phyloP scores from a whole-genome alignment of 225 moss, liverwort and hornwort genomes.

The Anthoceros angustus region DNA sequence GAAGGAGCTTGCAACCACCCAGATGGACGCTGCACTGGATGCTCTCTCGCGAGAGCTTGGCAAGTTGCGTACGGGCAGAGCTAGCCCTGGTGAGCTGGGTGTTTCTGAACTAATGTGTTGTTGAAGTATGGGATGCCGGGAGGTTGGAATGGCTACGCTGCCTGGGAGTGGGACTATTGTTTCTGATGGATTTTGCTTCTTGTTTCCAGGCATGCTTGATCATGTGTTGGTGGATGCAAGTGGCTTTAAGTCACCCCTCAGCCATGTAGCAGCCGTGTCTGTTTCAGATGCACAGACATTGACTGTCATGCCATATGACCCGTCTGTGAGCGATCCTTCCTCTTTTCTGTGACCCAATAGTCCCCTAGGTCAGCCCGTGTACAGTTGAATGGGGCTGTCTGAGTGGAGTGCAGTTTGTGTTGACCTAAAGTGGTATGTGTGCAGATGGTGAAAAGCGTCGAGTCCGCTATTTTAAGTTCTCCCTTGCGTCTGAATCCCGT shows the following conservation, averaged over 20 bases:
- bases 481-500: conserved; percentile 62
- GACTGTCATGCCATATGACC: conserved; percentile 70
- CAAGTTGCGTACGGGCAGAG: conserved; percentile 79
- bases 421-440: neutral
- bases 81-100: conserved; percentile 38
- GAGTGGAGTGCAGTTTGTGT: neutral
- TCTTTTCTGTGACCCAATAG: conserved; percentile 7
- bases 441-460: conserved; percentile 74
- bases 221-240: conserved; percentile 59
- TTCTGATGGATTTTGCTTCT: neutral
- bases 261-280: conserved; percentile 60
- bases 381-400: neutral
- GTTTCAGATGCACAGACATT: conserved; percentile 54
- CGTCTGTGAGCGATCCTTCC: conserved; percentile 49
- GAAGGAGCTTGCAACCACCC: conserved; percentile 36
- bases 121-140: neutral
- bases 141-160: too few relatives aligned
- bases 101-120: too few relatives aligned
- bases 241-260: conserved; percentile 42
- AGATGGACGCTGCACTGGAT: conserved; percentile 63
- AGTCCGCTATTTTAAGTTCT: conserved; percentile 61
- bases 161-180: too few relatives aligned
- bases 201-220: conserved; percentile 52
- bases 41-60: conserved; percentile 53
- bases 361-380: neutral